phyloP scores from a whole-genome alignment of 2,329 filamentous ascomycete genomes.

The Fusarium begoniae region DNA sequence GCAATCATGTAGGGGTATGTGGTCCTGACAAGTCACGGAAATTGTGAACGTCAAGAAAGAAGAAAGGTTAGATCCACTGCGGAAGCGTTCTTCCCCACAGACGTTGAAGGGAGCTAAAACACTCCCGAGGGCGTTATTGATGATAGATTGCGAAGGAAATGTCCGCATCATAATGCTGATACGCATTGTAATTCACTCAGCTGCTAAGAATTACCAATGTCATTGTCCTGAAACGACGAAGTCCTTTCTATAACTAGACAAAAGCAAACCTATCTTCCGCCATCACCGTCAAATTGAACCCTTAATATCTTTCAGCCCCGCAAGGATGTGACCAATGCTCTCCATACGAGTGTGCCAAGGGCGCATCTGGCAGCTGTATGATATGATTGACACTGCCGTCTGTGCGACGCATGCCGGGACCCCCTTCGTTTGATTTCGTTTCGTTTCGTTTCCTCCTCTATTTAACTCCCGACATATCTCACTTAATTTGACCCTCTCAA shows the following conservation, averaged over 20 bases:
- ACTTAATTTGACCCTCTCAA: too few species aligned
- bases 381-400: background rate
- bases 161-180: rapidly evolving
- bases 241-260: background rate
- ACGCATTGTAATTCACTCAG: too few species aligned
- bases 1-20: background rate
- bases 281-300: background rate
- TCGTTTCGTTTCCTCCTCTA: background rate
- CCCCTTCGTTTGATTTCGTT: background rate
- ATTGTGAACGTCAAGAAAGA: background rate
- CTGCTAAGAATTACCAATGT: background rate
- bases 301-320: background rate
- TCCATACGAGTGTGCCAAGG: background rate
- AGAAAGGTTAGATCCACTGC: background rate
- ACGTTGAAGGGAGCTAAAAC: background rate
- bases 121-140: background rate
- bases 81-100: background rate
- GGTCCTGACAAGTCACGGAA: background rate
- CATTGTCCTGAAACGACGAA: rapidly evolving
- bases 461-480: background rate
- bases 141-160: background rate
- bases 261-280: background rate
- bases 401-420: background rate
- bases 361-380: background rate
- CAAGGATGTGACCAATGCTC: background rate